Conservation (phyloP, 2,329 filamentous ascomycete species). For the Phialemonium atrogriseum region DNA sequence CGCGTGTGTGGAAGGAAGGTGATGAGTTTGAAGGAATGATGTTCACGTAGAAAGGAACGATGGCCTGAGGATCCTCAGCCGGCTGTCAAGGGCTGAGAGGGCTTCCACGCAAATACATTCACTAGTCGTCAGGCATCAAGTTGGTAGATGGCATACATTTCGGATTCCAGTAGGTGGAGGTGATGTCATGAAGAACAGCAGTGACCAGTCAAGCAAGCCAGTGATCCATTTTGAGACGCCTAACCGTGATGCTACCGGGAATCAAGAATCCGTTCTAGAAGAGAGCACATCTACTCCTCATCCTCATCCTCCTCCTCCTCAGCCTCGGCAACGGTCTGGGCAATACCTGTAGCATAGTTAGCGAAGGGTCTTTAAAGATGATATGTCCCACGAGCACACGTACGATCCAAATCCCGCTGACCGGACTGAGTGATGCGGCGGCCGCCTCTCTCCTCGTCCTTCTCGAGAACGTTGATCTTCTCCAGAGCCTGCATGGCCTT, state of each 20-base stretch:
- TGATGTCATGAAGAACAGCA: conserved; percentile 10
- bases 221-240: conserved; percentile 20
- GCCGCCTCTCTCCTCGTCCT: conserved; percentile 97
- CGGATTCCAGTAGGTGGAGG: conserved; percentile 1
- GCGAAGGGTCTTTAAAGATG: background rate
- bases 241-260: conserved; percentile 28
- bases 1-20: too few species aligned
- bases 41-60: too few species aligned
- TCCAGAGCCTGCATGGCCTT: conserved; percentile 96
- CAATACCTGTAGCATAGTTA: conserved; percentile 47
- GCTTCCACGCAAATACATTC: too few species aligned
- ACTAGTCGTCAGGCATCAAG: too few species aligned
- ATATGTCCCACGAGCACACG: conserved; percentile 14
- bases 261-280: conserved; percentile 19
- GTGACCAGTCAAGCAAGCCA: conserved; percentile 19
- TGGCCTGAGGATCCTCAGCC: too few species aligned
- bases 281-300: conserved; percentile 48
- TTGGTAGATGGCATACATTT: too few species aligned
- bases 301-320: conserved; percentile 60
- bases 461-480: conserved; percentile 98
- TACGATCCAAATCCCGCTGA: conserved; percentile 96
- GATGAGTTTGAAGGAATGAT: too few species aligned
- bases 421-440: conserved; percentile 96
- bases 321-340: conserved; percentile 69
- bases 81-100: too few species aligned